Base-by-base conservation (phyloP, 1,284 basidiomycete genomes). In the Cystobasidium slooffiae region DNA sequence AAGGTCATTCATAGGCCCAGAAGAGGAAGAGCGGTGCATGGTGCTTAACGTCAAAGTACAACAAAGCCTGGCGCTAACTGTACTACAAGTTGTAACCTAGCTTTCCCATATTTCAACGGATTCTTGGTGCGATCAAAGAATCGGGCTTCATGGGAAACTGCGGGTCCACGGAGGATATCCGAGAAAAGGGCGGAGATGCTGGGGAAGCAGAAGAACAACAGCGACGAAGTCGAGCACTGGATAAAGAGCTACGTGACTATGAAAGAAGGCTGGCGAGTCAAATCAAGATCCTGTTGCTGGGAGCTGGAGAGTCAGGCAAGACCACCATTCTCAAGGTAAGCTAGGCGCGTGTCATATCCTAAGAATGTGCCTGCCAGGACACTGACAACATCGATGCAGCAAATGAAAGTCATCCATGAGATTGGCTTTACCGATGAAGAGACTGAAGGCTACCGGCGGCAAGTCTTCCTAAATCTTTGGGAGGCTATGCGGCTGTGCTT, bases 381-480 rank as follows among this genome's bases (percentile, higher is more conserved):
- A 6, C 49, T 24, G n/a, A 31, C 46, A 20, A 41, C 1, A 14
- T n/a, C n/a, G 6, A 1, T 55, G 31, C 47, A 75, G 74, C 47
- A 56, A 72, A 80, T 75, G 75, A 76, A 76, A 74, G 66, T 80
- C 53, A 79, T 80, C 12, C 78, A 80, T 67, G 69, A 76, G 1
- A 61, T 75, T 31, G 78, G 78, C 12, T 80, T 80, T 55, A 75
- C 70, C 18, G 22, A 49, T 0, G 6, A 51, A 12, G 79, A 80
- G 37, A 24, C 64, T 24, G 78, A 79, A 76, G 78, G 81, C 56
- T 83, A 80, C 75, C 89, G 94, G 1, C 92, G 95, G 78, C 88
- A 97, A 49, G 90, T 95, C 12, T 98, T 96, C 82, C 89, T 90
- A 80, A 98, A 98, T 83, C 85, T 98, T 52, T 91, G 91, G 0